Evolutionary conservation across 768 basidiomycete species (phyloP).

Genomic region (Trametes meyenii): DNA sequence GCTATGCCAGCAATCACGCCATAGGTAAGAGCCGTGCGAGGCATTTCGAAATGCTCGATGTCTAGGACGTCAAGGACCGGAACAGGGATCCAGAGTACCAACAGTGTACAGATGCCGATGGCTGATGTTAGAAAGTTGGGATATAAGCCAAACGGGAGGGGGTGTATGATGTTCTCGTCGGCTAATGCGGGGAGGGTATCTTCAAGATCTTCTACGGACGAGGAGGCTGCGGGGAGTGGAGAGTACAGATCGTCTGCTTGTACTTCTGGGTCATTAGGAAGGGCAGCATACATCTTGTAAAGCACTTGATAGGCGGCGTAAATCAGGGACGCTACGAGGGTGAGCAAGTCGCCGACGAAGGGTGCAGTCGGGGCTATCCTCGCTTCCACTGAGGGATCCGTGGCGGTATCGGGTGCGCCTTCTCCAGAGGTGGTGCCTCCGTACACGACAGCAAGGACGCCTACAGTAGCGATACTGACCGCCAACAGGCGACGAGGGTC

Average conservation of each 20-base stretch:
- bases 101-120: constrained; percentile 79
- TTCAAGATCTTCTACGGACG: constrained; percentile 22
- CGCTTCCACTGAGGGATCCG: constrained; percentile 3
- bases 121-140: constrained; percentile 79
- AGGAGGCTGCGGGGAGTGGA: constrained; percentile 45
- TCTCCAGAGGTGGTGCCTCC: constrained; percentile 48
- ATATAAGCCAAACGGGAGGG: constrained; percentile 82
- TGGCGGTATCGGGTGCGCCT: constrained; percentile 7
- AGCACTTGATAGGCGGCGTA: constrained; percentile 84
- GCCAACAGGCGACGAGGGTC: constrained; percentile 65
- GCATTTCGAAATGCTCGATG: constrained; percentile 68
- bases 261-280: constrained; percentile 65
- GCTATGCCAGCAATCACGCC: constrained; percentile 69
- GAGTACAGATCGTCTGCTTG: constrained; percentile 48
- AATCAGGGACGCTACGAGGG: constrained; percentile 68
- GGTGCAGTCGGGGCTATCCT: constrained; percentile 45
- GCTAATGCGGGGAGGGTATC: constrained; percentile 24
- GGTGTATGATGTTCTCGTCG: constrained; percentile 44
- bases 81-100: constrained; percentile 77
- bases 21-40: constrained; percentile 49
- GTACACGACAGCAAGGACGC: constrained; percentile 82
- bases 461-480: constrained; percentile 78
- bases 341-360: constrained; percentile 72
- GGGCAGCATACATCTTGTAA: constrained; percentile 78
- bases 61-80: constrained; percentile 70